Conservation (phyloP, 202 grass and related monocot species). For the Dendrocalamus latiflorus region DNA sequence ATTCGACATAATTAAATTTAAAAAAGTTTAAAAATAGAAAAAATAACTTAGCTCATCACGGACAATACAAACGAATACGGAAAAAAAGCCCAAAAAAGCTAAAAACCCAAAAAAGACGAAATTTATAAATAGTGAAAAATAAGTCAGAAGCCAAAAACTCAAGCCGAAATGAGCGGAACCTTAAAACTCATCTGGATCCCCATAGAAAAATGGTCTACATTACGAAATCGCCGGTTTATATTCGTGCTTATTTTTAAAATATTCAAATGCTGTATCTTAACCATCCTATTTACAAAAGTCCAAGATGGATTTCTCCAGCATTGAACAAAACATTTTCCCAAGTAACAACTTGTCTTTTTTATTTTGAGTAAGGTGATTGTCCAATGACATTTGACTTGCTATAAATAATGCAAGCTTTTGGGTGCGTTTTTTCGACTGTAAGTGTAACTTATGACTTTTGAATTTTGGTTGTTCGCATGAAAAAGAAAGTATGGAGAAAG, state of each 20-base stretch:
- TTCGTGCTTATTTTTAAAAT: neutral
- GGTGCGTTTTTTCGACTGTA: too few species aligned
- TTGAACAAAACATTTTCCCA: neutral
- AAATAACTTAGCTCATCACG: too few species aligned
- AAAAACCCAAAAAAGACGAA: too few species aligned
- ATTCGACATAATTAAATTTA: too few species aligned
- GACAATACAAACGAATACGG: too few species aligned
- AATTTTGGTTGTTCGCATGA: too few species aligned
- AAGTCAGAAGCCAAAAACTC: too few species aligned
- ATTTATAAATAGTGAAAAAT: too few species aligned
- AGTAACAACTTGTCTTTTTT: neutral
- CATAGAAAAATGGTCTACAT: neutral
- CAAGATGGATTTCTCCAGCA: neutral
- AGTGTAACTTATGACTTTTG: accelerated
- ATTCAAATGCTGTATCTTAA: neutral
- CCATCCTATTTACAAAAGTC: neutral
- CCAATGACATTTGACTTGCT: neutral
- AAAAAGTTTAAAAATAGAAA: too few species aligned
- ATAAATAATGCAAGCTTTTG: neutral
- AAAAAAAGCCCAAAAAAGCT: too few species aligned
- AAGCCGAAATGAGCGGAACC: too few species aligned
- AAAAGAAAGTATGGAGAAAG: too few species aligned
- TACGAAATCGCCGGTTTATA: neutral
- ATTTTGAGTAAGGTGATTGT: neutral
- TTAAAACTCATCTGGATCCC: neutral